These are phyloP conservation scores for Sapria himalayana DNA, from an alignment of 345 rosid genomes.

Conservation along the genomic window DNA sequence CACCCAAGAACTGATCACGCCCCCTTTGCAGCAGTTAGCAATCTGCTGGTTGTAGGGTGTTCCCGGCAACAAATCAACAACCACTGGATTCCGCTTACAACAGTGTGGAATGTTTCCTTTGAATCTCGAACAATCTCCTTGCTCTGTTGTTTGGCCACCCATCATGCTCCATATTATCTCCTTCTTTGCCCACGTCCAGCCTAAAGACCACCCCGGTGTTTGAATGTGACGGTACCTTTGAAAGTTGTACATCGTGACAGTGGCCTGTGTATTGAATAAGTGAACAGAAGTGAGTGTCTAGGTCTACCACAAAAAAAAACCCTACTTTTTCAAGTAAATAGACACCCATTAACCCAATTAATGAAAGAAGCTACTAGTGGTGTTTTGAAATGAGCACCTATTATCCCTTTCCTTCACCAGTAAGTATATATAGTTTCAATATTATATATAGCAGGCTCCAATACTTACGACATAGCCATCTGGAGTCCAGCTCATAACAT, in stretches of 20 bases:
- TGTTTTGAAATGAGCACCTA: no score
- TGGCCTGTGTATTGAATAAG: slow-evolving; percentile 32
- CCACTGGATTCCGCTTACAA: slow-evolving; percentile 50
- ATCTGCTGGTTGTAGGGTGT: slow-evolving; percentile 47
- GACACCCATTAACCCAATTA: no score
- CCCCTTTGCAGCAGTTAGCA: slow-evolving; percentile 81
- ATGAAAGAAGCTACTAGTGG: no score
- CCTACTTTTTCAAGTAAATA: no score
- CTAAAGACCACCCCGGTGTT: slow-evolving; percentile 65
- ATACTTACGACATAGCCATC: slow-evolving; percentile 74
- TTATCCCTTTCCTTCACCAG: no score
- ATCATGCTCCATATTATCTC: slow-evolving; percentile 70
- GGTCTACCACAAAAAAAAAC: background rate
- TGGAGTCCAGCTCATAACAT: slow-evolving; percentile 52
- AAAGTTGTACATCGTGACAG: slow-evolving; percentile 51
- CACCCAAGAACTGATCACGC: slow-evolving; percentile 47
- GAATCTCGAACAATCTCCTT: slow-evolving; percentile 80
- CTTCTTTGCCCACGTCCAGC: slow-evolving; percentile 68
- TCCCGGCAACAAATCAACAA: slow-evolving; percentile 77
- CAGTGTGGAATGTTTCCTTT: slow-evolving; percentile 67
- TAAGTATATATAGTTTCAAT: no score
- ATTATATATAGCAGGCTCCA: no score
- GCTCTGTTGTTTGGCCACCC: slow-evolving; percentile 69
- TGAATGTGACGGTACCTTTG: slow-evolving; percentile 78
- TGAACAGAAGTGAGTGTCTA: slow-evolving; percentile 1